Base-by-base conservation (phyloP, 2,329 filamentous ascomycete genomes). In the Cladosporium sp. region DNA sequence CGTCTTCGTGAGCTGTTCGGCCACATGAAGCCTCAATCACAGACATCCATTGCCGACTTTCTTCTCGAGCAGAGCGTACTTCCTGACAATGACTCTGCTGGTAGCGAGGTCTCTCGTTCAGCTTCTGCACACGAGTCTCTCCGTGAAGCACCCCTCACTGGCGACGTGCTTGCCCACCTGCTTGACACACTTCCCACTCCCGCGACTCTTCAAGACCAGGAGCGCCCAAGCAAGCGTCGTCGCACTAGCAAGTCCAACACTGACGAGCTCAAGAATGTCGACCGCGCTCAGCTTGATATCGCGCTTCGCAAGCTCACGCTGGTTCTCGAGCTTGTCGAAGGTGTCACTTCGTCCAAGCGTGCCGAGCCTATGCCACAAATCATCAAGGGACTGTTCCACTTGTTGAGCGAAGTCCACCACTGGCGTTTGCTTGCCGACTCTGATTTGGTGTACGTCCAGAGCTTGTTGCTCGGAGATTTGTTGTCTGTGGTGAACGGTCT, bases 371-470 rank as follows among this genome's bases (percentile, higher is more conserved):
- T 60, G 75, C 87, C 91, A 0, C 87, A 92, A 73, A 83, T 99
- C 47, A 84, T 97, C 6, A 88, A 88, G 67, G 88, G 87, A 32
- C 83, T 99, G 3, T 99, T 98, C 80, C 88, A 90, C 65, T 86
- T 92, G 0, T 85, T 99, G n/a, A 89, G 90, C 5, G 92, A 96
- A 74, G 84, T 99, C 28, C 93, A 96, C 72, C 90, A 92, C 68
- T 91, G 95, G 76, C 90, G 92, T 76, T 86, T 88, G 30, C 87
- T 94, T 66, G 88, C 93, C 30, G 89, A 91, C 51, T 94, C 93
- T 0, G 93, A 96, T 75, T 85, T 97, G 68, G 92, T 93, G 18
- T 98, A 98, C 79, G 83, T 98, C 51, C 91, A 98, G 76, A 92
- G 91, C 70, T 81, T 98, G 62, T 88, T 95, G 8, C 85, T 99